Percentiles rank a stretch among this genome's conserved stretches.
Evolutionary conservation across 352 stramenopile species (phyloP).

Genomic region (Aphanomyces cochlioides): DNA sequence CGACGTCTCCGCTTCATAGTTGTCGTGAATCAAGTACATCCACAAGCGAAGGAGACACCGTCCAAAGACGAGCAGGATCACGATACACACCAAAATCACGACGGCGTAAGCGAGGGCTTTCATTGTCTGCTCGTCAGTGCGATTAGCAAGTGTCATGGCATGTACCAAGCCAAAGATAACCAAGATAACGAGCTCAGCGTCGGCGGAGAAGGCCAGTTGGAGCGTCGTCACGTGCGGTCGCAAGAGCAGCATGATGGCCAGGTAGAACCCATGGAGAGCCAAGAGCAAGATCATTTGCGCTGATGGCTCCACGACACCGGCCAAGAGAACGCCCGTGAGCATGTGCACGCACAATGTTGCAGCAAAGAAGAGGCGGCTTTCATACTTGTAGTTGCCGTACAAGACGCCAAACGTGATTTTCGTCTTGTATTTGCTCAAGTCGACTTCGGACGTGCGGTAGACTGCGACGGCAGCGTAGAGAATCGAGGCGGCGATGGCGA

Average conservation of each 20-base stretch:
- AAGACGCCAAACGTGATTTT: conserved; percentile 56
- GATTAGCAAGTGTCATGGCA: conserved; percentile 1
- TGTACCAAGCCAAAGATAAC: conserved; percentile 5
- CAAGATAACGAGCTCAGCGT: conserved; percentile 6
- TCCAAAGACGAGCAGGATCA: conserved; percentile 10
- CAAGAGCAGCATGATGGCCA: conserved; percentile 45
- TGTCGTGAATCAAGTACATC: neutral
- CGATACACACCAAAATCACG: conserved; percentile 8
- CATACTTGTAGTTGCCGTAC: conserved; percentile 59
- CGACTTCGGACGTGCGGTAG: conserved; percentile 49
- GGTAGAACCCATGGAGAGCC: conserved; percentile 47
- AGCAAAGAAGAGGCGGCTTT: conserved; percentile 64
- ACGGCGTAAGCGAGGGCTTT: conserved; percentile 1
- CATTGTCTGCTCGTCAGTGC: neutral
- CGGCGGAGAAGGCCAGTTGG: conserved; percentile 11
- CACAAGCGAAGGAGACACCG: conserved; percentile 17
- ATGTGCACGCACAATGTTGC: conserved; percentile 54
- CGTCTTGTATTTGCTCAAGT: conserved; percentile 55
- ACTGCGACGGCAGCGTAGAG: conserved; percentile 48
- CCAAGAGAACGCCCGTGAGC: conserved; percentile 49
- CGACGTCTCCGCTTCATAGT: no score
- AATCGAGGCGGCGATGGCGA: conserved; percentile 44
- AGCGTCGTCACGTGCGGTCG: conserved; percentile 35
- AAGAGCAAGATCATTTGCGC: conserved; percentile 57
- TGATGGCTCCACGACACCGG: conserved; percentile 38